Percentiles rank a stretch among this genome's conserved stretches.
These are phyloP conservation scores for Aphanoascus verrucosus DNA, from an alignment of 2,329 filamentous ascomycete species.

Conservation along the genomic window DNA sequence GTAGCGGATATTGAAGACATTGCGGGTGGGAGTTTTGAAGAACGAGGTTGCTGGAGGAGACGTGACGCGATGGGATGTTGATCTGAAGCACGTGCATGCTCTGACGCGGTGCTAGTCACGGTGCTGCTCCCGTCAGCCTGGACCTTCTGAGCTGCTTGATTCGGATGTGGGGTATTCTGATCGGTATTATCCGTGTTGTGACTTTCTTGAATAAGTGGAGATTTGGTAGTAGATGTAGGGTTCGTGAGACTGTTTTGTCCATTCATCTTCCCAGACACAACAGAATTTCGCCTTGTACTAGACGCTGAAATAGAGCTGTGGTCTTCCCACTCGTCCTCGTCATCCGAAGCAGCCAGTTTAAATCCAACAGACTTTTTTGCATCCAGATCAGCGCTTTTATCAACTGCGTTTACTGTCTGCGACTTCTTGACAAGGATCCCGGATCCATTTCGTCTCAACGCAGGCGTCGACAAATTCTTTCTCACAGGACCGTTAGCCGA, in stretches of 20 bases:
- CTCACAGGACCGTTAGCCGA: slow-evolving; percentile 31
- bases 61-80: slow-evolving; percentile 17
- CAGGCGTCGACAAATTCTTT: slow-evolving; percentile 38
- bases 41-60: slow-evolving; percentile 31
- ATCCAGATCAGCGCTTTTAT: slow-evolving; percentile 17
- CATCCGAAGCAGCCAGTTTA: slow-evolving; percentile 35
- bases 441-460: slow-evolving; percentile 32
- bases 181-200: slow-evolving; percentile 9
- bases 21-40: slow-evolving; percentile 37
- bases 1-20: slow-evolving; percentile 41
- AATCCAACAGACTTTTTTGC: slow-evolving; percentile 39
- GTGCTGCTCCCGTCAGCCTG: background rate
- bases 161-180: background rate
- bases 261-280: slow-evolving; percentile 22
- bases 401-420: slow-evolving; percentile 19
- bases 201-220: slow-evolving; percentile 16
- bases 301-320: slow-evolving; percentile 38
- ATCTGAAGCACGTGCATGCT: slow-evolving; percentile 1
- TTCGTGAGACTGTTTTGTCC: slow-evolving; percentile 9
- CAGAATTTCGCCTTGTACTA: slow-evolving; percentile 38
- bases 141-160: slow-evolving; percentile 1
- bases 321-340: slow-evolving; percentile 40
- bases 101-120: background rate
- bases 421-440: slow-evolving; percentile 32
- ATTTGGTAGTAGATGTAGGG: slow-evolving; percentile 11